phyloP scores from a whole-genome alignment of 1,284 basidiomycete species.

The Sphaerobolus stellatus region DNA sequence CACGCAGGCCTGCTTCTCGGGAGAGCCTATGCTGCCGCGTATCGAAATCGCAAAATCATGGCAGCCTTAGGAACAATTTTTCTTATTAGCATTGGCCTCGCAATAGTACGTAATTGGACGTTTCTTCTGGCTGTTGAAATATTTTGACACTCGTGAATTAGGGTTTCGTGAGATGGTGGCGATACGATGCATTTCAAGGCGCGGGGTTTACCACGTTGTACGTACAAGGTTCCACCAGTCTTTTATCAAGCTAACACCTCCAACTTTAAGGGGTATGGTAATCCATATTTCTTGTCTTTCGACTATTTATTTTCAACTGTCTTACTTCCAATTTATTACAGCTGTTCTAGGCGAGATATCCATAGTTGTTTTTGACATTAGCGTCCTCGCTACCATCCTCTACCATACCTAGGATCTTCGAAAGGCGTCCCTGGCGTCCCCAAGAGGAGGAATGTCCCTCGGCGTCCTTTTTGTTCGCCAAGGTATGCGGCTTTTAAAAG shows the following conservation, averaged over 20 bases:
- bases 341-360: background rate
- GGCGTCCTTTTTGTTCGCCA: background rate
- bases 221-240: background rate
- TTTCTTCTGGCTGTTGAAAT: background rate
- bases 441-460: background rate
- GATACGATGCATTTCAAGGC: background rate
- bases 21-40: background rate
- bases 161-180: background rate
- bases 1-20: background rate
- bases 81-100: background rate
- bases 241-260: background rate
- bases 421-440: background rate
- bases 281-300: background rate
- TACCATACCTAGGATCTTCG: background rate
- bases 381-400: background rate
- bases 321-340: background rate
- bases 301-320: too few relatives aligned
- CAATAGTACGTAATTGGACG: background rate
- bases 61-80: background rate
- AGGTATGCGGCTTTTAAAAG: background rate
- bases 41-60: background rate
- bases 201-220: background rate
- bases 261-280: background rate
- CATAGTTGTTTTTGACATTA: background rate
- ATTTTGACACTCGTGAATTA: background rate